Percentiles rank a stretch among this genome's conserved stretches.
Evolutionary conservation across 495 filamentous ascomycete genomes (phyloP).

Genomic region (Xylaria curta): DNA sequence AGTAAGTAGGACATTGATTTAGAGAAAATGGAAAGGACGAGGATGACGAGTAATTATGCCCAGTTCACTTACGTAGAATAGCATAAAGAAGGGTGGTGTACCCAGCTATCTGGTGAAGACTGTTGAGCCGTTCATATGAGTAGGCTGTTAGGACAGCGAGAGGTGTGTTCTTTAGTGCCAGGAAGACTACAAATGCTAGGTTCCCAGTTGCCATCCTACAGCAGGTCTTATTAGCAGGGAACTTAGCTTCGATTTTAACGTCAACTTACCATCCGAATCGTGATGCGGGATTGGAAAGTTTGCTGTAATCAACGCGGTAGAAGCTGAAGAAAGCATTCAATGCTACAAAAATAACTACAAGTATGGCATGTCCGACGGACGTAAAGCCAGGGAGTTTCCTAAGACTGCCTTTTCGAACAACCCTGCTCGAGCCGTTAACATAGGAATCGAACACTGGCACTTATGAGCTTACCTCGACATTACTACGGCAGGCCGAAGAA

Average conservation of each 20-base stretch:
- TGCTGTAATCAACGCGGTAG: slow-evolving; percentile 49
- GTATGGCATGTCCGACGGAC: slow-evolving; percentile 56
- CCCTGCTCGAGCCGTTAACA: background rate
- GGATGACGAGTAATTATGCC: background rate
- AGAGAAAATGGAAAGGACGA: background rate
- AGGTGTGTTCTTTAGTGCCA: slow-evolving; percentile 67
- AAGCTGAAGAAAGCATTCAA: slow-evolving; percentile 59
- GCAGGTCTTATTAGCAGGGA: slow-evolving; percentile 16
- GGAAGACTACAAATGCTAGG: slow-evolving; percentile 61
- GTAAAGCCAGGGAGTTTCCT: slow-evolving; percentile 56
- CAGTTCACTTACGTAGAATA: slow-evolving; percentile 41
- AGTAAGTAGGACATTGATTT: background rate
- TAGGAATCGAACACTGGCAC: slow-evolving; percentile 34
- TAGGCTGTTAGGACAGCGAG: slow-evolving; percentile 62
- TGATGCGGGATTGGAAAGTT: slow-evolving; percentile 40
- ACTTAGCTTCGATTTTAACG: background rate
- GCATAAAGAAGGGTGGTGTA: slow-evolving; percentile 57
- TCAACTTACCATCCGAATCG: slow-evolving; percentile 59
- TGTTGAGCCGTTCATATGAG: slow-evolving; percentile 67
- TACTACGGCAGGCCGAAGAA: slow-evolving; percentile 30
- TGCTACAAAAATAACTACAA: slow-evolving; percentile 55
- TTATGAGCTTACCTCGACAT: slow-evolving; percentile 31
- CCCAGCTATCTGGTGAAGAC: slow-evolving; percentile 63
- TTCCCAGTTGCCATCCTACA: slow-evolving; percentile 62
- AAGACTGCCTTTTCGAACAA: slow-evolving; percentile 49